These are phyloP conservation scores for Hypsizygus marmoreus DNA, from an alignment of 768 basidiomycete species.

Conservation along the genomic window DNA sequence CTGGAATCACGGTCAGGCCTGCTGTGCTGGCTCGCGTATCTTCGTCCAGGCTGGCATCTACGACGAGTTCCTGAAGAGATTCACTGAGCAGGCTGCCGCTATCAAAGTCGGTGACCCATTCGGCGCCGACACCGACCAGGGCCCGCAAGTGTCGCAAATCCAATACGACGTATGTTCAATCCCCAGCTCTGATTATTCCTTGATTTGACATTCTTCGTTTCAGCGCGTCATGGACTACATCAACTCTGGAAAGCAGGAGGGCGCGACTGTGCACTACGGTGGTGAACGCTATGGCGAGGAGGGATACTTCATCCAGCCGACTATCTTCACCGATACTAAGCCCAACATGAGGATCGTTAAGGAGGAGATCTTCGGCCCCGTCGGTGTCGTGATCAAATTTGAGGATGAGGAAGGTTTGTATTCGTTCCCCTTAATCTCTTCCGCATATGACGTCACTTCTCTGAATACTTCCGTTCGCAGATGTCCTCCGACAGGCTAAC, in stretches of 20 bases:
- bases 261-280: conserved; percentile 63
- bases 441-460: neutral
- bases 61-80: conserved; percentile 71
- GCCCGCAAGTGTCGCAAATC: conserved; percentile 75
- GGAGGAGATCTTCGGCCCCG: conserved; percentile 77
- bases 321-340: conserved; percentile 63
- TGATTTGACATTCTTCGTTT: neutral
- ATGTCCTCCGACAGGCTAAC: conserved; percentile 73
- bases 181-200: neutral
- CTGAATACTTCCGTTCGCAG: conserved; percentile 29
- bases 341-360: conserved; percentile 68
- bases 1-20: conserved; percentile 77
- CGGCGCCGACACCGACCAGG: conserved; percentile 57
- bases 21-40: conserved; percentile 84
- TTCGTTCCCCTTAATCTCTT: neutral
- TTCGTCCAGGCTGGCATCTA: conserved; percentile 83
- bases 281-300: conserved; percentile 48
- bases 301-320: conserved; percentile 68
- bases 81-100: conserved; percentile 53
- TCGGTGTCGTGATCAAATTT: conserved; percentile 71
- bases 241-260: conserved; percentile 48
- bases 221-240: conserved; percentile 76
- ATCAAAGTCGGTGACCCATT: conserved; percentile 79
- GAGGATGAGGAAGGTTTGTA: conserved; percentile 49
- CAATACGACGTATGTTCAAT: conserved; percentile 68